Base-by-base conservation (phyloP, 129 eudicot species). In the Lonicera japonica region DNA sequence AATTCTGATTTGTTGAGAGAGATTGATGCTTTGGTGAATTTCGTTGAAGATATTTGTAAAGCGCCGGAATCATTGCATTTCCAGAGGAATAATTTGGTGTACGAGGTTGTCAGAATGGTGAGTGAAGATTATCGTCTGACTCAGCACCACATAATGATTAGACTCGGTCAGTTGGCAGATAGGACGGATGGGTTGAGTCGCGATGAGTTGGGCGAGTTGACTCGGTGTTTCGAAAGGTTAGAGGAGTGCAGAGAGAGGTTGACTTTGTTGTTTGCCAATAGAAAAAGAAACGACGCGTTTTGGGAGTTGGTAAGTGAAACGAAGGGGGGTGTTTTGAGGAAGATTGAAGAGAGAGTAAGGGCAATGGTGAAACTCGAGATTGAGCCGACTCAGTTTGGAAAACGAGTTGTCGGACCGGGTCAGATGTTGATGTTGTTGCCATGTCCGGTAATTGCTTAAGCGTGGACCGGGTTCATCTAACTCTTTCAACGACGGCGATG, bases 81-180 rank as follows among this genome's bases (percentile, higher is more conserved):
- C 58, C 81, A 68, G 67, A 70, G 25, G 39, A 79, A 75, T 45
- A 76, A 83, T 21, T 65, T 84, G 25, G 61, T 88, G 16, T 76
- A 79, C 51, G 89, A 88, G 74, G 77, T 71, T 4, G 73, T 79
- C 83, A 79, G 67, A 66, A 63, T 88, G 34, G 78, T 84, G 0
- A 76, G 86, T 5, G 79, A 81, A 46, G 96, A 84, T 59, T 88
- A 88, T n/a, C 80, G 94, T 8, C 50, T 50, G 56, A 55, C 71
- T 11, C 85, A 84, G 69, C 57, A 75, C 51, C 81, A 79, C 9
- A 76, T 72, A 0, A 29, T 15, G 56, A 55, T 20, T 12, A 65
- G 86, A 54, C 64, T 88, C 69, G 41, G 57, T 14, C 80, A 79
- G 78, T 64, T 81, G 11, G 52, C 57, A 1, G 70, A 41, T 1